Evolutionary conservation across 441 rosid genomes (phyloP), one percentile per base, ranked within the genome.

Genomic region (Erysimum pusillum): DNA sequence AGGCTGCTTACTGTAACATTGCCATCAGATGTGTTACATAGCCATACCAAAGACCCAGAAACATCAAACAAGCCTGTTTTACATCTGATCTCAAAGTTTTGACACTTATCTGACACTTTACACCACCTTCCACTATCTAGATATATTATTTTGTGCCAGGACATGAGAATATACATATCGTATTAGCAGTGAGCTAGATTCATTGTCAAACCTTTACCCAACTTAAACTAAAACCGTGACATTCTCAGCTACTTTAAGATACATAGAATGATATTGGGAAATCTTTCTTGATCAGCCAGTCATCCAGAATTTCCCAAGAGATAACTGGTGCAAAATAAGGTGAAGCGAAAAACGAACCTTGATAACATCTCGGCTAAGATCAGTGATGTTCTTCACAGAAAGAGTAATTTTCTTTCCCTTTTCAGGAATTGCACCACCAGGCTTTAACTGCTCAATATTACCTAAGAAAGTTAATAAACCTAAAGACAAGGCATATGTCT

Each of bases 321-420:
- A n/a, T 20, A 32, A 53, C 56, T 17, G 28, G 63, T 34, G 58
- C 13, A 2, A 54, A 59, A 78, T 49, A 61, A 13, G 14, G 1
- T n/a, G 31, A 53, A 38, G 56, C 22, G 20, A 38, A 62, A 46
- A 60, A 54, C 80, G 68, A 69, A 95, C 99, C 98, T 96, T 96
- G 68, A 96, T 93, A 35, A 91, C 91, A 82, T 96, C 98, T 76
- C 99, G 95, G 85, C 95, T 89, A 58, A 96, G 85, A 84, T 96
- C 98, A 22, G 83, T 46, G 20, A 79, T 38, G 68, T 86, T 87
- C 80, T 75, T 85, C 71, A 89, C 97, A 77, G 11, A 67, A 6
- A 96, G 84, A 52, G 86, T 85, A 44, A 91, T 87, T 80, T 57
- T 90, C 80, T 90, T 96, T 67, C 97, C 99, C 81, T 90, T 93